Base-by-base conservation (phyloP, 2,329 filamentous ascomycete species). In the Pleoardoris graminearum region DNA sequence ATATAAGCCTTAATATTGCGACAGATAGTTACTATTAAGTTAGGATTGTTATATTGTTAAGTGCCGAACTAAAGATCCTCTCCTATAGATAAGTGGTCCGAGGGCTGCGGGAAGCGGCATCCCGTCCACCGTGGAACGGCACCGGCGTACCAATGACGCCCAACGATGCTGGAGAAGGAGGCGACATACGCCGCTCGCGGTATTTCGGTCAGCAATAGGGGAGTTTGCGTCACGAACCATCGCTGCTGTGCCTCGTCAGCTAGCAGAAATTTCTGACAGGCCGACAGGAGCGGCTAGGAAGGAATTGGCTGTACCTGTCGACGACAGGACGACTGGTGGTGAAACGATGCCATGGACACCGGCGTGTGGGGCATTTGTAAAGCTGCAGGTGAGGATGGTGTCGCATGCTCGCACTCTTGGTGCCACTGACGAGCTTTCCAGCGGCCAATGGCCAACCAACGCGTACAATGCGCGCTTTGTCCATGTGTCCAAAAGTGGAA, bases 231-330 rank as follows among this genome's bases (percentile, higher is more conserved):
- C 27, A 49, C 29, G 16, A 48, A 30, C 32, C 6, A 22, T n/a
- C 50, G 43, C 39, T 51, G 53, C 48, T 50, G 53, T 54, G 50
- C 44, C 50, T 43, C 49, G 5, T 53, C 47, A 44, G 44, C 37
- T 29, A 33, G 21, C n/a, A 48, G 36, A 43, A n/a, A 4, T 23
- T 38, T 50, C 33, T 48, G 38, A 35, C 44, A 37, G 43, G 37
- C 29, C 39, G 17, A 44, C 16, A 36, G 25, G 38, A 21, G 12
- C 27, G 38, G n/a, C 22, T 14, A 35, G 16, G 33, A n/a, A 29
- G n/a, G n/a, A n/a, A n/a, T n/a, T n/a, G n/a, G n/a, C n/a, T n/a
- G n/a, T n/a, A n/a, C n/a, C n/a, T n/a, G n/a, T n/a, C n/a, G n/a
- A n/a, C n/a, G n/a, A n/a, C n/a, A n/a, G n/a, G n/a, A n/a, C n/a